Evolutionary conservation across 2,329 filamentous ascomycete species (phyloP).

Genomic region (Davidsoniella australis): DNA sequence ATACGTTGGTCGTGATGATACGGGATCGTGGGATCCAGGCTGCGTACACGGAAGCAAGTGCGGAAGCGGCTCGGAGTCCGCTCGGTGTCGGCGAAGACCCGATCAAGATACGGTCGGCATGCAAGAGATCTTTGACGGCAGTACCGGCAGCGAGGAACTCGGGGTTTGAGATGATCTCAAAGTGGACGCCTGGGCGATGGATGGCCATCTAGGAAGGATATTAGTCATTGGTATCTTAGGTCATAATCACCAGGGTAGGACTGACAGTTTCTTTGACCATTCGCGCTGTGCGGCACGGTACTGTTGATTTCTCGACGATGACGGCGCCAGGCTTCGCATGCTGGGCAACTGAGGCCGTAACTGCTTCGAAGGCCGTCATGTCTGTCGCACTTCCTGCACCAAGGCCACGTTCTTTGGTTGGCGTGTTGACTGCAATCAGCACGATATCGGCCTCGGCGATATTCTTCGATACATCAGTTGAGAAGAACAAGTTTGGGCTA

Average conservation of each 20-base stretch:
- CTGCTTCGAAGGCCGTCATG: constrained; percentile 54
- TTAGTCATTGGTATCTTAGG: neutral
- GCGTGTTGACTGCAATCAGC: constrained; percentile 63
- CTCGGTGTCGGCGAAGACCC: constrained; percentile 45
- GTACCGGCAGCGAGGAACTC: constrained; percentile 69
- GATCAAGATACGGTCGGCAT: constrained; percentile 59
- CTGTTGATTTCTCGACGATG: constrained; percentile 68
- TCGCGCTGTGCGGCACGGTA: constrained; percentile 58
- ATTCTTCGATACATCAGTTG: constrained; percentile 42
- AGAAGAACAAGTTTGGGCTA: constrained; percentile 54
- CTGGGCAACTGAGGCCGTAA: constrained; percentile 48
- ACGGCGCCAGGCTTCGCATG: constrained; percentile 51
- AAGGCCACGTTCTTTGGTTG: constrained; percentile 53
- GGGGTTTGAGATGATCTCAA: constrained; percentile 66
- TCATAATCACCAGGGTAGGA: constrained; percentile 6
- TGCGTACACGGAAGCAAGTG: constrained; percentile 48
- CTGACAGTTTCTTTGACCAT: constrained; percentile 50
- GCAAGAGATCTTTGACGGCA: constrained; percentile 51
- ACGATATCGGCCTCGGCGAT: constrained; percentile 56
- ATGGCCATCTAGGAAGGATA: constrained; percentile 29
- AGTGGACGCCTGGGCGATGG: constrained; percentile 44
- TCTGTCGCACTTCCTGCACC: constrained; percentile 58
- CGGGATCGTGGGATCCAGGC: constrained; percentile 50
- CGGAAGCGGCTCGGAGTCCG: constrained; percentile 44
- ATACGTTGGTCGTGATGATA: constrained; percentile 57